phyloP scores from a whole-genome alignment of 495 filamentous ascomycete species.

The Elasticomyces elasticus region DNA sequence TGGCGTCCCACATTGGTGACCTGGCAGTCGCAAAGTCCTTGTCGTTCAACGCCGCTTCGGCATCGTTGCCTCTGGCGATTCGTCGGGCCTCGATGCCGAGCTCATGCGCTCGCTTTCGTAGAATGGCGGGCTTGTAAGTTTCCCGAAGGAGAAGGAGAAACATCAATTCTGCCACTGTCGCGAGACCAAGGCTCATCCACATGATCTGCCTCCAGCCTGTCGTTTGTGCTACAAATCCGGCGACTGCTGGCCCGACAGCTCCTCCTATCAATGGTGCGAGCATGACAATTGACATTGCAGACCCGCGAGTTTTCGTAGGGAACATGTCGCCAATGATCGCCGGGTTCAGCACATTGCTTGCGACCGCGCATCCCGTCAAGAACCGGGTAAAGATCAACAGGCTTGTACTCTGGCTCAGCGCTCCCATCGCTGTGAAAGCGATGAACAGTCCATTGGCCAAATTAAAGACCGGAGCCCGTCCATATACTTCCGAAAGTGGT shows the following conservation, averaged over 20 bases:
- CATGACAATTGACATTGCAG: conserved; percentile 44
- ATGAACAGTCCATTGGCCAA: conserved; percentile 44
- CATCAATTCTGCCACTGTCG: conserved; percentile 16
- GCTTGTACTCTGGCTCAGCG: conserved; percentile 32
- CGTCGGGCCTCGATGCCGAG: not conserved
- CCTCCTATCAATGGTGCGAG: conserved; percentile 50
- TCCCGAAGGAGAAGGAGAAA: conserved; percentile 24
- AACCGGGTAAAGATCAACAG: conserved; percentile 41
- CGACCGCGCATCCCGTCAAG: conserved; percentile 43
- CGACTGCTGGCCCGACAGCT: conserved; percentile 30
- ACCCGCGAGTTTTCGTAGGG: conserved; percentile 39
- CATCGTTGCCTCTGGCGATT: not conserved
- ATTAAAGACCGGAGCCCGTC: conserved; percentile 46
- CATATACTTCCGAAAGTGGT: conserved; percentile 47
- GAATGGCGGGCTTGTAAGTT: conserved; percentile 23
- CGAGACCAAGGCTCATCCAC: conserved; percentile 19
- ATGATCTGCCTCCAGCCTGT: conserved; percentile 19
- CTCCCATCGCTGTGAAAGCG: conserved; percentile 35
- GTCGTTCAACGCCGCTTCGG: not conserved
- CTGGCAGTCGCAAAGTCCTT: conserved; percentile 6
- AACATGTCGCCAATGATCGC: conserved; percentile 53
- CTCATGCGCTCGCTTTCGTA: conserved; percentile 1
- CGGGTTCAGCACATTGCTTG: conserved; percentile 46
- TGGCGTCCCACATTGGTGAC: conserved; percentile 28
- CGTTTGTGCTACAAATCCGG: conserved; percentile 10